Conservation (phyloP, 176 grass and related monocot species). For the Oryza australiensis region DNA sequence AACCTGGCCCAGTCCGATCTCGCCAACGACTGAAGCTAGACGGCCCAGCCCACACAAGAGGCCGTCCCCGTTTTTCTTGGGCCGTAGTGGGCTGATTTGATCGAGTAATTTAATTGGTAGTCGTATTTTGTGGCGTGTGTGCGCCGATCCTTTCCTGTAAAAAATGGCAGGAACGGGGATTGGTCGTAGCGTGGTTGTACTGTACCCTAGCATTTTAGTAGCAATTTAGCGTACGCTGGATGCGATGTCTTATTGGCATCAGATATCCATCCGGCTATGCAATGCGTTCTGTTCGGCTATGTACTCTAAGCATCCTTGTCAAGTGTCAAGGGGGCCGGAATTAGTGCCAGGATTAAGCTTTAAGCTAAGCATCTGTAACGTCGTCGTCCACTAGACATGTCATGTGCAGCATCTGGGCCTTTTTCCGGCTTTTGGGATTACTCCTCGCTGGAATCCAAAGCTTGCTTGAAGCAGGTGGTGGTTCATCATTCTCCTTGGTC, state of each 20-base stretch:
- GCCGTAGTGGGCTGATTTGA: neutral
- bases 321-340: neutral
- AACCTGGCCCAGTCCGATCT: slow-evolving; percentile 32
- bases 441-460: slow-evolving; percentile 41
- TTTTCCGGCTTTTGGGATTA: slow-evolving; percentile 5
- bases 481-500: slow-evolving; percentile 32
- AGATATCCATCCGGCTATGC: neutral
- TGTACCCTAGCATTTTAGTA: neutral
- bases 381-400: slow-evolving; percentile 1
- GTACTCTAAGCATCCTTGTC: neutral
- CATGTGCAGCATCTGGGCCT: slow-evolving; percentile 24
- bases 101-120: too few relatives aligned
- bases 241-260: neutral
- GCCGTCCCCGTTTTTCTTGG: neutral
- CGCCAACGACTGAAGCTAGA: neutral
- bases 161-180: slow-evolving; percentile 60
- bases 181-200: slow-evolving; percentile 16
- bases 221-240: neutral
- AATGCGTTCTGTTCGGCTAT: neutral
- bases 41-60: neutral
- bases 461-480: slow-evolving; percentile 7
- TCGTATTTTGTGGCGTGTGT: too few relatives aligned
- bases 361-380: neutral
- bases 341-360: neutral
- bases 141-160: slow-evolving; percentile 52